Evolutionary conservation across 2,329 filamentous ascomycete species (phyloP).

Genomic region (Verticillium longisporum): DNA sequence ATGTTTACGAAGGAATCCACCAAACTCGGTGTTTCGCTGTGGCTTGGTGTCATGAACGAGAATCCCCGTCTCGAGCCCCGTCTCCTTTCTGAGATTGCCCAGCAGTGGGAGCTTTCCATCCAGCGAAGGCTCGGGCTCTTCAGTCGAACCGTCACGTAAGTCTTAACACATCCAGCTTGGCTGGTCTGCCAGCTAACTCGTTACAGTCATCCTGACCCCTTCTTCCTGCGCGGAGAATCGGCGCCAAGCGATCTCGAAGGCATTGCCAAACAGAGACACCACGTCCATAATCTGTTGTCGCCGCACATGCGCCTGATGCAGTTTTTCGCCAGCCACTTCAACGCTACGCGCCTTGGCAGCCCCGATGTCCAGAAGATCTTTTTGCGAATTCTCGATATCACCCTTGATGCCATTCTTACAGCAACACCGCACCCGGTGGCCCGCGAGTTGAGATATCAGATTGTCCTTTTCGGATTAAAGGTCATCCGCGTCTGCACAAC

Average conservation of each 20-base stretch:
- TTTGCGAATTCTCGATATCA: conserved; percentile 70
- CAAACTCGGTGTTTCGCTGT: conserved; percentile 89
- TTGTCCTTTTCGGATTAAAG: conserved; percentile 74
- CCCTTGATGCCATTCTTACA: conserved; percentile 65
- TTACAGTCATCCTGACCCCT: conserved; percentile 68
- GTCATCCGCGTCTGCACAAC: conserved; percentile 69
- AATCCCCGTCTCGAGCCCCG: conserved; percentile 83
- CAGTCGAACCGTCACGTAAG: conserved; percentile 58
- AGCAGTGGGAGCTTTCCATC: conserved; percentile 85
- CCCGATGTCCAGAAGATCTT: conserved; percentile 77
- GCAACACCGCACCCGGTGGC: conserved; percentile 77
- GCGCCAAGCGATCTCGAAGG: conserved; percentile 78
- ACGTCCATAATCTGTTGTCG: conserved; percentile 74
- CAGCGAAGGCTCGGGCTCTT: conserved; percentile 76
- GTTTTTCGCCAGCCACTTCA: conserved; percentile 92
- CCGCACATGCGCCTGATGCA: conserved; percentile 82
- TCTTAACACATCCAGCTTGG: conserved; percentile 6
- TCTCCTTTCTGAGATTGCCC: conserved; percentile 77
- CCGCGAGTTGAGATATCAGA: conserved; percentile 84
- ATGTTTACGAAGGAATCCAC: conserved; percentile 94
- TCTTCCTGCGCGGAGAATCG: conserved; percentile 87
- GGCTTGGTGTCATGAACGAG: conserved; percentile 95
- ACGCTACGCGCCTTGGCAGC: conserved; percentile 80
- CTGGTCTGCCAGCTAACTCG: background rate
- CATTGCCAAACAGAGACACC: conserved; percentile 68